Evolutionary conservation across 805 yeast species (phyloP), one percentile per base, ranked within the genome.

Genomic region (Suhomyces vadensis): DNA sequence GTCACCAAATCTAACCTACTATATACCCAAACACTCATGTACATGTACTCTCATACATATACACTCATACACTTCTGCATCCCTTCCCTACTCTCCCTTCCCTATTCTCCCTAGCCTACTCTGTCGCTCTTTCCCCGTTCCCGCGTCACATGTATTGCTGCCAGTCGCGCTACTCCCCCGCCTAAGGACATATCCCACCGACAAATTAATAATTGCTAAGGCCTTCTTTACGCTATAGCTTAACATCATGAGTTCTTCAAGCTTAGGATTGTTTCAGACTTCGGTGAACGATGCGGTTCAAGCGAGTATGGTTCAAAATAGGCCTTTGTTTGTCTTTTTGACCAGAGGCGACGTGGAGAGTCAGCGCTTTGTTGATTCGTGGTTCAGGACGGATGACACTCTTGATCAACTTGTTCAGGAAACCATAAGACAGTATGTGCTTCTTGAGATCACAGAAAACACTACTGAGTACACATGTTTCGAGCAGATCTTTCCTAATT

Each of bases 401-500:
- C n/a, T 29, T 10, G 31, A 40, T 3, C 42, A 25, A n/a, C 36
- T 33, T n/a, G 25, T 47, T 3, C 37, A 44, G 9, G 17, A 17
- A 13, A 16, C 8, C 17, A 14, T 42, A 25, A 29, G 11, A 20
- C 10, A 13, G 20, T 60, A 52, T 31, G 51, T 57, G 9, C 43
- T 56, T 37, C 47, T 61, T 29, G 48, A 50, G 35, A 39, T 63
- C 36, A 23, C 44, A 3, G 49, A 52, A 14, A 47, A 48, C 8
- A 49, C 58, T 4, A 31, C 42, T 3, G 67, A 63, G 40, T 57
- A 40, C 41, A 52, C 45, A 9, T 52, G 38, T 31, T 82, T 85
- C 53, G 65, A 71, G 26, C 82, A 80, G 48, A 64, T 83, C n/a
- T 82, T 81, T 49, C 81, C 81, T 2, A 63, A 69, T 13, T 65